Conservation (phyloP, 805 yeast species). For the Cyberlindnera misumaiensis region DNA sequence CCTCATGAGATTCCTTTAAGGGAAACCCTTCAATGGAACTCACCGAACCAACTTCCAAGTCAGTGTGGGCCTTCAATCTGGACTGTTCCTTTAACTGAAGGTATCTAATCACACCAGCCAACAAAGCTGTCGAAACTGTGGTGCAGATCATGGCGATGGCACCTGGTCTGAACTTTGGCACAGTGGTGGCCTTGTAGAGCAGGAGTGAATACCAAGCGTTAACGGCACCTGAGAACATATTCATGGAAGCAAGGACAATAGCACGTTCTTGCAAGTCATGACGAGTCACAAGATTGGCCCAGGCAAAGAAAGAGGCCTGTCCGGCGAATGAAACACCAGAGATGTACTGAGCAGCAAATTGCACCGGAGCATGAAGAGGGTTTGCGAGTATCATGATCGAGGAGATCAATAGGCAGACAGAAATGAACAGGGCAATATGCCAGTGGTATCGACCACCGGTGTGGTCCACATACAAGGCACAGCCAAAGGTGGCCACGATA, state of each 20-base stretch:
- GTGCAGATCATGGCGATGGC: slow-evolving; percentile 54
- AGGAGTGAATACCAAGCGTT: slow-evolving; percentile 60
- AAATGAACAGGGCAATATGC: slow-evolving; percentile 41
- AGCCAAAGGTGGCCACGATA: slow-evolving; percentile 35
- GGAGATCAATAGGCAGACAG: slow-evolving; percentile 35
- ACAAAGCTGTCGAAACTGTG: slow-evolving; percentile 33
- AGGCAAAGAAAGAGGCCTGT: slow-evolving; percentile 53
- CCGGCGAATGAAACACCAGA: slow-evolving; percentile 53
- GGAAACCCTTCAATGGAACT: slow-evolving; percentile 1
- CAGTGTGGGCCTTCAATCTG: slow-evolving; percentile 1
- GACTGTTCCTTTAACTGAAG: slow-evolving; percentile 34
- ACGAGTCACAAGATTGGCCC: slow-evolving; percentile 56
- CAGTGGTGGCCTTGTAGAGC: slow-evolving; percentile 45
- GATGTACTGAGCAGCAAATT: slow-evolving; percentile 49
- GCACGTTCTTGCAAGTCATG: slow-evolving; percentile 60
- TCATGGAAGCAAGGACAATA: slow-evolving; percentile 57
- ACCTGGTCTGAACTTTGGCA: slow-evolving; percentile 45
- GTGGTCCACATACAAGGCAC: slow-evolving; percentile 38
- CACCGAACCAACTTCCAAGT: slow-evolving; percentile 1
- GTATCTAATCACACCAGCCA: slow-evolving; percentile 35
- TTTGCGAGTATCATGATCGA: slow-evolving; percentile 39
- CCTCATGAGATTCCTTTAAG: not conserved
- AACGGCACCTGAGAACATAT: slow-evolving; percentile 55
- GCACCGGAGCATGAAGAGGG: slow-evolving; percentile 32
- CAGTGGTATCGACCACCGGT: slow-evolving; percentile 40